Evolutionary conservation across 495 filamentous ascomycete species (phyloP).

Genomic region (Trichoderma gamsii): DNA sequence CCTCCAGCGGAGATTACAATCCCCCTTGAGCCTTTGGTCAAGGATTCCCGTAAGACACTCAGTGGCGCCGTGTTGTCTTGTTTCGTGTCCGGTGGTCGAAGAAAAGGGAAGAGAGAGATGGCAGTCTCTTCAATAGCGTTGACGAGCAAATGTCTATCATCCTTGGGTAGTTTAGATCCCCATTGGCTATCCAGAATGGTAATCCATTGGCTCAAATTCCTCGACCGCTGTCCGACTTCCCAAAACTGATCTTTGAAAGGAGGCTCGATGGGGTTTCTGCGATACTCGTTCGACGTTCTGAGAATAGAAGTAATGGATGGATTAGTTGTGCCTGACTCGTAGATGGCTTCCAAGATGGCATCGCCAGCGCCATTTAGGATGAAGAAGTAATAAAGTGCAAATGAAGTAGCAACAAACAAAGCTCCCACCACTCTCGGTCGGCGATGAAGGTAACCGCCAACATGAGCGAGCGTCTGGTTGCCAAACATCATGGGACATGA

Average conservation of each 20-base stretch:
- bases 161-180: neutral
- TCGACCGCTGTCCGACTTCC: constrained; percentile 11
- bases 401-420: neutral
- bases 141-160: neutral
- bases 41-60: neutral
- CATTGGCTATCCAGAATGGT: neutral
- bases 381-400: neutral
- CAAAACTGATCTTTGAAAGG: constrained; percentile 18
- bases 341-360: neutral
- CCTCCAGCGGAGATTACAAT: constrained; percentile 17
- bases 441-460: neutral
- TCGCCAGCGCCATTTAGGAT: neutral
- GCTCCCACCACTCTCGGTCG: neutral
- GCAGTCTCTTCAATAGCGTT: constrained; percentile 2
- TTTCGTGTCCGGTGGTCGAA: neutral
- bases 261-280: neutral
- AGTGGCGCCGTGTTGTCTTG: neutral
- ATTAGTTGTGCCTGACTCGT: neutral
- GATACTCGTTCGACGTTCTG: neutral
- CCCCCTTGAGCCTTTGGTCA: constrained; percentile 10
- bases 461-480: neutral
- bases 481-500: neutral
- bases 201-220: constrained; percentile 15
- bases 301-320: neutral
- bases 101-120: constrained; percentile 14